Conservation (phyloP, 352 stramenopile species). For the Globisporangium cylindrosporum region DNA sequence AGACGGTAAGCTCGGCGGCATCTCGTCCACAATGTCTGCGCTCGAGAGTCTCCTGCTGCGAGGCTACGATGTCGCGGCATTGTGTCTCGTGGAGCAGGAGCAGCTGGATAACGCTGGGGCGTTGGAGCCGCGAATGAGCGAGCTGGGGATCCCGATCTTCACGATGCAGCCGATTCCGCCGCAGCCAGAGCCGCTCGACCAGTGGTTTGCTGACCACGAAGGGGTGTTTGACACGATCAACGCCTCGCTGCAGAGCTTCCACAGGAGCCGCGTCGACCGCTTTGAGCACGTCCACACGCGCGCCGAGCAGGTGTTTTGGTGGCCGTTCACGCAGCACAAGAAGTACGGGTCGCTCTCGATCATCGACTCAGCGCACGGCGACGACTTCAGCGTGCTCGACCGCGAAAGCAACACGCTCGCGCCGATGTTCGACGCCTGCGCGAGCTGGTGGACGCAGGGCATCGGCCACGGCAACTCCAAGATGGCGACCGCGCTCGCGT, state of each 20-base stretch:
- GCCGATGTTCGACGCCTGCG: constrained; percentile 86
- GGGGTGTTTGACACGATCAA: constrained; percentile 52
- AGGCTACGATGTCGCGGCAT: constrained; percentile 88
- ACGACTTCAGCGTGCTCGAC: constrained; percentile 76
- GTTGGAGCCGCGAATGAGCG: constrained; percentile 50
- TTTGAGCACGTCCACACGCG: constrained; percentile 59
- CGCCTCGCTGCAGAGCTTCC: constrained; percentile 47
- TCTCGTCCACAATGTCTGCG: constrained; percentile 92
- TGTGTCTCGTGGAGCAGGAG: constrained; percentile 84
- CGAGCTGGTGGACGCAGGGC: constrained; percentile 93
- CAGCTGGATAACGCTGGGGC: constrained; percentile 62
- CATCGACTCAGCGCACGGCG: constrained; percentile 89
- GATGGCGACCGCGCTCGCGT: constrained; percentile 85
- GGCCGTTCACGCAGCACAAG: constrained; percentile 93
- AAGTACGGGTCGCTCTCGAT: constrained; percentile 74
- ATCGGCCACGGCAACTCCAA: constrained; percentile 88
- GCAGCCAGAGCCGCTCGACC: constrained; percentile 65
- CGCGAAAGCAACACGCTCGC: constrained; percentile 47
- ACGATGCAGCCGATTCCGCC: constrained; percentile 70
- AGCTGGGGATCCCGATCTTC: constrained; percentile 76
- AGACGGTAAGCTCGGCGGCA: constrained; percentile 95
- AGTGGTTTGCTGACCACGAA: constrained; percentile 62
- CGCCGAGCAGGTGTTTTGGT: constrained; percentile 87
- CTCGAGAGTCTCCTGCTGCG: constrained; percentile 91
- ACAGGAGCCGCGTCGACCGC: constrained; percentile 44